Base-by-base conservation (phyloP, 208 protist genomes). In the Herpetomonas muscarum region DNA sequence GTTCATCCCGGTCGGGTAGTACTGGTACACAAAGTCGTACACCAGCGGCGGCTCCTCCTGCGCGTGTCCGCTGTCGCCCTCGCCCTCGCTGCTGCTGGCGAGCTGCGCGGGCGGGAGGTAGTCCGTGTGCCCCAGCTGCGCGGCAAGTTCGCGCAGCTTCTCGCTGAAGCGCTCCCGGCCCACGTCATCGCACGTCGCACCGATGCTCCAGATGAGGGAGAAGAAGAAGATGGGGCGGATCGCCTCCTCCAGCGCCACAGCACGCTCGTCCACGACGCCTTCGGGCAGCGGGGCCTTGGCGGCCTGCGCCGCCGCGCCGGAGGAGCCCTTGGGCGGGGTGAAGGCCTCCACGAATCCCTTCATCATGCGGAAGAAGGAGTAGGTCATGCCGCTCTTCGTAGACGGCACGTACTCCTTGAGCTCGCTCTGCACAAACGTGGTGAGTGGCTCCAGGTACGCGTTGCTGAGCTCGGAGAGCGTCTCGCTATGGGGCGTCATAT, bases 131-230 rank as follows among this genome's bases (percentile, higher is more conserved):
- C 54, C 67, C 55, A 84, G 55, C 19, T 28, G 55, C 24, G 28
- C 50, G 1, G 94, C 84, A 46, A 91, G 46, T 22, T 67, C 41
- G 17, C 90, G 71, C 45, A 99, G 55, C 54, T 70, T 93, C 7
- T 70, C 47, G 59, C 90, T 89, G 71, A 99, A 99, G n/a, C 67
- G 39, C 30, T 81, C 76, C 12, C 97, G 83, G 1, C 94, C 81
- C 1, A 45, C 69, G 36, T 87, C 81, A 69, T 98, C 90, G 68
- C 90, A 97, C 0, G 90, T 97, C 0, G 85, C 94, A 4, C 98
- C 98, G 12, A 99, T 70, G 29, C 87, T 94, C 98, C 98, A 99
- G 12, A 98, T 68, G 5, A 99, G 49, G 9, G 92, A 84, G 60
- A 99, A 98, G 63, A 99, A 88, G 76, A 99, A 99, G 31, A 98